Percentiles rank a stretch among this genome's conserved stretches.
These are phyloP conservation scores for Mucor velutinosus DNA, from an alignment of 371 early-diverging fungal species.

Conservation along the genomic window DNA sequence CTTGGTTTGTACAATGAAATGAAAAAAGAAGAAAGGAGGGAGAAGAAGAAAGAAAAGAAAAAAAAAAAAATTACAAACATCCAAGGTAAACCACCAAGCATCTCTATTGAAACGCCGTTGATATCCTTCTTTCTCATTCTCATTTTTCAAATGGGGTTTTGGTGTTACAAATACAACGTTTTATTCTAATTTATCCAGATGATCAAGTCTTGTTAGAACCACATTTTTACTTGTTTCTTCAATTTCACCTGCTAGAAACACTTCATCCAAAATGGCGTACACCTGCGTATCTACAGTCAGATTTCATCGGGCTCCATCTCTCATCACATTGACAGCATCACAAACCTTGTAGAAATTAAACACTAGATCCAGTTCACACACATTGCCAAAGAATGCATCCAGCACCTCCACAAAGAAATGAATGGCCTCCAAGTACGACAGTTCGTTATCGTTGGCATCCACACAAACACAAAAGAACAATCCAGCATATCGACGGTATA, in stretches of 20 bases:
- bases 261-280: slow-evolving; percentile 96
- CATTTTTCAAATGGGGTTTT: background rate
- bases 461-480: slow-evolving; percentile 98
- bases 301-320: background rate
- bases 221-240: slow-evolving; percentile 91
- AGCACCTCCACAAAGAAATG: slow-evolving; percentile 98
- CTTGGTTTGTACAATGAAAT: slow-evolving; percentile 1
- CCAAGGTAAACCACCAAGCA: background rate
- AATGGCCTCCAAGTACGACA: slow-evolving; percentile 93
- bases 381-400: slow-evolving; percentile 97
- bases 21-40: background rate
- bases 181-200: slow-evolving; percentile 78
- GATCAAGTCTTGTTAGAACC: slow-evolving; percentile 73
- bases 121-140: background rate
- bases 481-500: slow-evolving; percentile 96
- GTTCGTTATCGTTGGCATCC: slow-evolving; percentile 95
- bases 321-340: background rate
- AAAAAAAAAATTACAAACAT: slow-evolving; percentile 8
- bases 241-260: slow-evolving; percentile 97
- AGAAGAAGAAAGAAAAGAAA: background rate
- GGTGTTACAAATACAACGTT: background rate
- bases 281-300: slow-evolving; percentile 56
- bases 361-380: slow-evolving; percentile 96
- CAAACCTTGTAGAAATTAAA: slow-evolving; percentile 95
- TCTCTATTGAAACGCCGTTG: background rate